A percentile compares a stretch with the other conserved stretches of the same genome.
These are phyloP conservation scores for Hortiboletus rubellus DNA, from an alignment of 1,284 basidiomycete genomes.

Conservation along the genomic window DNA sequence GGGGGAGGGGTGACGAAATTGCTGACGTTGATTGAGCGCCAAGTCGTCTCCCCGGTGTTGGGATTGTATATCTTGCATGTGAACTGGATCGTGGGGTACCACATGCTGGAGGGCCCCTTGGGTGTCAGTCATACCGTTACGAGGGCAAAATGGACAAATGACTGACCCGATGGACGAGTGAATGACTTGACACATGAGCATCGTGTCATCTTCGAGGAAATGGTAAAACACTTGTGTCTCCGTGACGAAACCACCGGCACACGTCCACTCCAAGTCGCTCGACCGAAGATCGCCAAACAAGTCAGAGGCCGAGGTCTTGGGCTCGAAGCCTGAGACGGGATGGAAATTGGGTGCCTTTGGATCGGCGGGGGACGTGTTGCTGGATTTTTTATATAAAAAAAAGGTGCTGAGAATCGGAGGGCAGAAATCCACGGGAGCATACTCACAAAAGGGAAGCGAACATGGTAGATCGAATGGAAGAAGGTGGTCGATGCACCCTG, in stretches of 20 bases:
- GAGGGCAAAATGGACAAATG: not conserved
- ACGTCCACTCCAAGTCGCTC: slow-evolving; percentile 82
- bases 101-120: slow-evolving; percentile 52
- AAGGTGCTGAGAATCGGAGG: slow-evolving; percentile 9
- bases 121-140: slow-evolving; percentile 11
- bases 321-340: slow-evolving; percentile 59
- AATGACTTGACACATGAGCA: slow-evolving; percentile 90
- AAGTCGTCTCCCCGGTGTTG: slow-evolving; percentile 70
- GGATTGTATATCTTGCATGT: slow-evolving; percentile 91
- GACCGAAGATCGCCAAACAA: slow-evolving; percentile 70
- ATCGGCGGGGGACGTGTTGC: slow-evolving; percentile 44
- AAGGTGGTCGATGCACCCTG: not conserved
- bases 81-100: slow-evolving; percentile 96
- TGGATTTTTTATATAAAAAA: not conserved
- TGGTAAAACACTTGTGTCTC: slow-evolving; percentile 95
- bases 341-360: slow-evolving; percentile 75
- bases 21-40: slow-evolving; percentile 89
- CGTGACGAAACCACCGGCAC: slow-evolving; percentile 82
- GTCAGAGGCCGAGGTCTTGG: slow-evolving; percentile 48
- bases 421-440: not conserved
- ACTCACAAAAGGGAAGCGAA: slow-evolving; percentile 76
- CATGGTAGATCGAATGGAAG: slow-evolving; percentile 46
- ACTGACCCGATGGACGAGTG: slow-evolving; percentile 93
- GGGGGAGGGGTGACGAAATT: slow-evolving; percentile 80
- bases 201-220: slow-evolving; percentile 79